Percentiles rank a stretch among this genome's conserved stretches.
Evolutionary conservation across 2,329 filamentous ascomycete genomes (phyloP).

Genomic region (Clarireedia monteithiana): DNA sequence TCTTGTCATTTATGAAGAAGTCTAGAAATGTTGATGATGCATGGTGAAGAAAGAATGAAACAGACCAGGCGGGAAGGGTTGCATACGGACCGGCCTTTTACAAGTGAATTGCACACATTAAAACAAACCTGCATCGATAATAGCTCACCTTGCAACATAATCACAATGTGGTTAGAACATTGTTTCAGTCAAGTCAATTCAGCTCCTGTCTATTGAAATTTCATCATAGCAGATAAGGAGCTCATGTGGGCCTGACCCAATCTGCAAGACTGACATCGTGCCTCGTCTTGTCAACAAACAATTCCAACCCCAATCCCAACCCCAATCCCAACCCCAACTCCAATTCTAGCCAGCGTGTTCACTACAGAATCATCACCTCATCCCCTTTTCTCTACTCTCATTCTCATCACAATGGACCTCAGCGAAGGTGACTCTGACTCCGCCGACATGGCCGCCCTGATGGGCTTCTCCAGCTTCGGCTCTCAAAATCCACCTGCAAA

Average conservation of each 20-base stretch:
- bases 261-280: conserved; percentile 5
- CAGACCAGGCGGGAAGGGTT: too few relatives aligned
- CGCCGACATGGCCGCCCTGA: conserved; percentile 40
- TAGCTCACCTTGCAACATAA: too few relatives aligned
- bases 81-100: too few relatives aligned
- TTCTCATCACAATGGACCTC: background rate
- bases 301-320: background rate
- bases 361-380: background rate
- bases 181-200: too few relatives aligned
- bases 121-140: too few relatives aligned
- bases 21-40: too few relatives aligned
- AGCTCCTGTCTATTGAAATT: too few relatives aligned
- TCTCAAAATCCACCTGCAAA: conserved; percentile 44
- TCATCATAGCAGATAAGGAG: background rate
- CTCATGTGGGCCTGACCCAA: background rate
- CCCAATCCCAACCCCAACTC: background rate
- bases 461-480: conserved; percentile 71
- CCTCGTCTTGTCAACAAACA: background rate
- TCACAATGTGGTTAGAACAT: too few relatives aligned
- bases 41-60: too few relatives aligned
- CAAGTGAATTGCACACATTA: too few relatives aligned
- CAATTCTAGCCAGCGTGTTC: background rate
- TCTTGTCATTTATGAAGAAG: background rate
- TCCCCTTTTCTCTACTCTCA: background rate
- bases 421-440: conserved; percentile 16